Evolutionary conservation across 2,329 filamentous ascomycete species (phyloP).

Genomic region (Aciculosporium take): DNA sequence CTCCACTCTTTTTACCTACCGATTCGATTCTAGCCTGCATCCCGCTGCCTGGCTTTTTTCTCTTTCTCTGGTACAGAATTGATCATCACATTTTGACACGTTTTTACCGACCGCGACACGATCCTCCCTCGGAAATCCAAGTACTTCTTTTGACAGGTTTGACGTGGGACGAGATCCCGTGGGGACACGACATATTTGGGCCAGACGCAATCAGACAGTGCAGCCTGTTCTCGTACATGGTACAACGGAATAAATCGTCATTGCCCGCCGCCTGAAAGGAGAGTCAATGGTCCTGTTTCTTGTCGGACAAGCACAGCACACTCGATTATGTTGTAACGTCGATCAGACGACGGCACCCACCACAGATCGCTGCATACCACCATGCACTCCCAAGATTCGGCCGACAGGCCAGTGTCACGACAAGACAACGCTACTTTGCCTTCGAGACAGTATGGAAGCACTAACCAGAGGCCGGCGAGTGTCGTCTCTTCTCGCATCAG

Average conservation of each 20-base stretch:
- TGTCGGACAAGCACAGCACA: not conserved
- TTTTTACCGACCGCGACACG: not conserved
- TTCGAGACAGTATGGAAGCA: conserved; percentile 17
- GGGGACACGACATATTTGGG: not conserved
- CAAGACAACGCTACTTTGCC: conserved; percentile 25
- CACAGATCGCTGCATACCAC: conserved; percentile 2
- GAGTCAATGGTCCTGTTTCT: not conserved
- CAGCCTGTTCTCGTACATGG: not conserved
- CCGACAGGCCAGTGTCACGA: conserved; percentile 22
- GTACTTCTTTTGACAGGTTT: not conserved
- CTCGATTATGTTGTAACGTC: conserved; percentile 10
- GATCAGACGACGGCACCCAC: not conserved
- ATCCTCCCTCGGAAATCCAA: not conserved
- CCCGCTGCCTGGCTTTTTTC: not conserved
- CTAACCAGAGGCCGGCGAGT: conserved; percentile 40
- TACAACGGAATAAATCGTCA: not conserved
- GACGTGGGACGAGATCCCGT: not conserved
- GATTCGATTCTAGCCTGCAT: not conserved
- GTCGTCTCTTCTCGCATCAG: conserved; percentile 63
- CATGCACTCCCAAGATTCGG: conserved; percentile 25
- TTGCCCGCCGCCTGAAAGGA: not conserved
- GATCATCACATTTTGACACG: not conserved
- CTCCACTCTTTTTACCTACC: not conserved
- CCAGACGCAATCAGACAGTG: not conserved
- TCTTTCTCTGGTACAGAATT: too few relatives aligned